Conservation (phyloP, 805 yeast species). For the Kazachstania africana region DNA sequence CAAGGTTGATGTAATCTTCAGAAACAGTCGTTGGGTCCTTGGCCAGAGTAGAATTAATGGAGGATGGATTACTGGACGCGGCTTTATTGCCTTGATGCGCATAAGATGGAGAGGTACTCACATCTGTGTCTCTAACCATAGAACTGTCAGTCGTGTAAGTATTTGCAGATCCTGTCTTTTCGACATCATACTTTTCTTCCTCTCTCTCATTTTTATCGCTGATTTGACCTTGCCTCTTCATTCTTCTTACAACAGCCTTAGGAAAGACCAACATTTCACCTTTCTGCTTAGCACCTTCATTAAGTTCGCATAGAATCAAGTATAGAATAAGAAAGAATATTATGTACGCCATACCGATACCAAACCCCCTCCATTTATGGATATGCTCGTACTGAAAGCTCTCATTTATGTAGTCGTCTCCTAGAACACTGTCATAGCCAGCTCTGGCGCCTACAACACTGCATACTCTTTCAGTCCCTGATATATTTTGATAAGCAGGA, state of each 20-base stretch:
- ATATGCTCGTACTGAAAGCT: conserved; percentile 34
- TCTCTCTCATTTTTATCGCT: too few relatives aligned
- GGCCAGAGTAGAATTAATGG: not conserved
- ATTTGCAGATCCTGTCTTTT: not conserved
- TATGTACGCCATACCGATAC: conserved; percentile 46
- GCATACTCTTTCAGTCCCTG: conserved; percentile 36
- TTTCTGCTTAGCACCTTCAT: conserved; percentile 52
- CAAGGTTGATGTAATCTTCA: conserved; percentile 3
- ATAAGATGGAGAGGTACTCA: not conserved
- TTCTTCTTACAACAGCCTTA: conserved; percentile 33
- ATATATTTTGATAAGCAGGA: conserved; percentile 28
- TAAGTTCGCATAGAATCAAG: conserved; percentile 42
- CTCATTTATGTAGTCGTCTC: conserved; percentile 35
- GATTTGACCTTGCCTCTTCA: conserved; percentile 30
- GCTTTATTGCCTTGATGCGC: not conserved
- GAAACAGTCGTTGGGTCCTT: too few relatives aligned
- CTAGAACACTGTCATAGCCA: conserved; percentile 39
- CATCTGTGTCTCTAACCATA: not conserved
- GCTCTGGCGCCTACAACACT: conserved; percentile 43
- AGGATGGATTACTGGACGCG: not conserved
- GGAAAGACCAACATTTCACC: conserved; percentile 63
- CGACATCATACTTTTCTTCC: too few relatives aligned
- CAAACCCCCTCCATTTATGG: conserved; percentile 55
- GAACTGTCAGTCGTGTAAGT: not conserved
- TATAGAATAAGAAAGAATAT: conserved; percentile 45